Base-by-base conservation (phyloP, 139 green algal genomes). In the Closterium sp. region DNA sequence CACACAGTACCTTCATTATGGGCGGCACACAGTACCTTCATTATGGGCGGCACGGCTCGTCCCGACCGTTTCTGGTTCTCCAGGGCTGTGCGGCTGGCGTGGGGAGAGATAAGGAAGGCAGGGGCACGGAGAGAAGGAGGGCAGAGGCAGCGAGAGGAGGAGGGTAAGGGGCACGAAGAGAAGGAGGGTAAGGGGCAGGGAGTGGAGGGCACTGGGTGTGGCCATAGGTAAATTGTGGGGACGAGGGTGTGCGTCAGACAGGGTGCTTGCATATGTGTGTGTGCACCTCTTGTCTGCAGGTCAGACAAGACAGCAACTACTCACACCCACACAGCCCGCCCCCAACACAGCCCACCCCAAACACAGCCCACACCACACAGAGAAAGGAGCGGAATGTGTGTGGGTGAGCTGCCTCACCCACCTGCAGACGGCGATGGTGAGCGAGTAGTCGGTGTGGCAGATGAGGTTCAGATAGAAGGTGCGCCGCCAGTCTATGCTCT, bases 381-480 rank as follows among this genome's bases (percentile, higher is more conserved):
- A n/a, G n/a, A n/a, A n/a, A n/a, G n/a, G n/a, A n/a, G n/a, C n/a
- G n/a, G 7, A 95, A 95, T 90, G 2, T n/a, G n/a, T n/a, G n/a
- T n/a, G n/a, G n/a, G n/a, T n/a, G n/a, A n/a, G n/a, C n/a, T n/a
- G n/a, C n/a, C n/a, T n/a, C n/a, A n/a, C n/a, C n/a, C 13, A 95
- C 93, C 91, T 95, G 93, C 93, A 95, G 28, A 95, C 85, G 24
- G 93, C 90, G 9, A 95, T 91, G 6, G 90, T 95, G 87, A 95
- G 70, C 7, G 90, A 42, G 31, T 90, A 95, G 0, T 21, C 11
- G 17, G 93, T 92, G 34, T 95, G 93, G 10, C 34, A 90, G 70
- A 95, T 95, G 24, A 95, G 93, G 86, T 95, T 95, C 38, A 95
- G 91, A 31, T 95, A 95, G 34, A 92, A 91, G 9, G 93, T 92